Evolutionary conservation across 2,329 filamentous ascomycete species (phyloP).

Genomic region (Nothophaeocryptopus gaeumannii): DNA sequence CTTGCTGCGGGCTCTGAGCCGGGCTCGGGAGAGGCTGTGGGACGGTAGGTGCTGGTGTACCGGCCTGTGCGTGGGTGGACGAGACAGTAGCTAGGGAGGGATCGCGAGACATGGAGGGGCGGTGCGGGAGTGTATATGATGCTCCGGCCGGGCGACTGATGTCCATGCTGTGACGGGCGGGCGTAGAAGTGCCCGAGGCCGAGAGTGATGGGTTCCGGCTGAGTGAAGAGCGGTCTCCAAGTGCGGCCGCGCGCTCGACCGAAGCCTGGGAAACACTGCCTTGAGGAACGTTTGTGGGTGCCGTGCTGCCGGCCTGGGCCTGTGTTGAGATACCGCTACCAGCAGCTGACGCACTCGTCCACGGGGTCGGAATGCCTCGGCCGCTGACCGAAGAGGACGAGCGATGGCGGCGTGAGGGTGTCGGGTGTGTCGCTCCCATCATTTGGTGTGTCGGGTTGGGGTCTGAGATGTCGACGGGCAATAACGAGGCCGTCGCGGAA

Average conservation of each 20-base stretch:
- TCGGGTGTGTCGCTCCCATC: conserved; percentile 51
- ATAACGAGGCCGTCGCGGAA: conserved; percentile 46
- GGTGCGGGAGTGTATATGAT: conserved; percentile 31
- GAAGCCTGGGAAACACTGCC: conserved; percentile 36
- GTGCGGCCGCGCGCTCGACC: conserved; percentile 34
- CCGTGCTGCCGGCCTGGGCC: conserved; percentile 23
- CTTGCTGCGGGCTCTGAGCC: conserved; percentile 20
- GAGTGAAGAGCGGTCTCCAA: conserved; percentile 21
- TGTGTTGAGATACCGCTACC: conserved; percentile 18
- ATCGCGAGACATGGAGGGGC: conserved; percentile 34
- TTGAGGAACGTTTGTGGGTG: conserved; percentile 15
- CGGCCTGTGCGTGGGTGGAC: conserved; percentile 28
- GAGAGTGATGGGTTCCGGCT: conserved; percentile 35
- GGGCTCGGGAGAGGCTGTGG: conserved; percentile 22
- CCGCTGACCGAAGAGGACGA: conserved; percentile 32
- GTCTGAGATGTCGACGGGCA: conserved; percentile 47
- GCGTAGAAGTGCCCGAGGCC: conserved; percentile 36
- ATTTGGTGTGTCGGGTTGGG: conserved; percentile 45
- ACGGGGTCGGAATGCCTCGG: conserved; percentile 28
- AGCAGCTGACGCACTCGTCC: conserved; percentile 20
- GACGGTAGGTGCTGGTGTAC: conserved; percentile 21
- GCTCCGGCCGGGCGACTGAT: conserved; percentile 20
- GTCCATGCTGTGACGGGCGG: conserved; percentile 34
- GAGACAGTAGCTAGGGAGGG: conserved; percentile 26
- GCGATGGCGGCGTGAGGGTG: conserved; percentile 52